These are phyloP conservation scores for Plasmodium knowlesi DNA, from an alignment of 169 alveolate genomes.

Conservation along the genomic window DNA sequence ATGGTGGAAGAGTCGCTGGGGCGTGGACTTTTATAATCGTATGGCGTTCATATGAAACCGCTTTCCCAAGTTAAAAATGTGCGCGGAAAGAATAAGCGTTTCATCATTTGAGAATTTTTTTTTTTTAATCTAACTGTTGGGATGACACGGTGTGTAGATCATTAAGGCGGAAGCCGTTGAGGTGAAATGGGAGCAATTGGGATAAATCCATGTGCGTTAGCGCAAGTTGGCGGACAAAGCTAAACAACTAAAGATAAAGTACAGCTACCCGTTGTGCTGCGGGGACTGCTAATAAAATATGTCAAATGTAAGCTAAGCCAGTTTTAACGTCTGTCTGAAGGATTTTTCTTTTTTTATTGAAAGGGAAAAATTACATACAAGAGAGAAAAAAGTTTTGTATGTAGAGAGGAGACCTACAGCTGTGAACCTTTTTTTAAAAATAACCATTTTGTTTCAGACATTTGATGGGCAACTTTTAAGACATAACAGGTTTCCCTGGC, in stretches of 20 bases:
- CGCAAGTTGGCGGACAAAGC: neutral
- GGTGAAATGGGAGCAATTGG: neutral
- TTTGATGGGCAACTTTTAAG: neutral
- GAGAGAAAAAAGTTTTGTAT: neutral
- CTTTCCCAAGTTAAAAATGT: constrained; percentile 17
- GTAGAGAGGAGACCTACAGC: neutral
- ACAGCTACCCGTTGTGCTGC: neutral
- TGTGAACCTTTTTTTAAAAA: neutral
- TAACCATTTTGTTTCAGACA: neutral
- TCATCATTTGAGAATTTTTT: neutral
- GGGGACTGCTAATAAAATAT: neutral
- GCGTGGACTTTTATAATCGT: neutral
- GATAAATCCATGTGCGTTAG: neutral
- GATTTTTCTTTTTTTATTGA: neutral
- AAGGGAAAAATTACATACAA: neutral
- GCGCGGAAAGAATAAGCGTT: neutral
- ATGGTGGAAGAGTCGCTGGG: neutral
- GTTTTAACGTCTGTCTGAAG: neutral
- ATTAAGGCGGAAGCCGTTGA: neutral
- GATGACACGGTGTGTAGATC: constrained; percentile 2
- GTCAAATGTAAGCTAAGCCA: neutral
- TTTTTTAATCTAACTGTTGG: neutral
- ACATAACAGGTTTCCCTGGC: neutral
- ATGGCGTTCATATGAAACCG: constrained; percentile 3
- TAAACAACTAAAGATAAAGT: neutral